Evolutionary conservation across 108 stramenopile species (phyloP).

Genomic region (Discostella pseudostelligera): DNA sequence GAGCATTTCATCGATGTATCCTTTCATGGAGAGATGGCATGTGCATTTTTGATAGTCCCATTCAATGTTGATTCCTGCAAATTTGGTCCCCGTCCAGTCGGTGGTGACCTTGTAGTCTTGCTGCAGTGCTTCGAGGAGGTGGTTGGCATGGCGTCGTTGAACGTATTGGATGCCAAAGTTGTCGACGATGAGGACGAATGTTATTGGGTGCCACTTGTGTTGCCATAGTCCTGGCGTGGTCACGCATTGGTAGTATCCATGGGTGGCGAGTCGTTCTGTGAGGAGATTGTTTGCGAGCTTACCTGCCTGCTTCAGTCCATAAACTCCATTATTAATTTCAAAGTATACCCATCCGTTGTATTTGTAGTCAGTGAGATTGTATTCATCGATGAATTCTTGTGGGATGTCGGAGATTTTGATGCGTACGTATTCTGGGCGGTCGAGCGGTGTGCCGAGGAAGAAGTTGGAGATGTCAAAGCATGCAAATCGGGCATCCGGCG

Average conservation of each 20-base stretch:
- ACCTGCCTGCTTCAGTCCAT: slow-evolving; percentile 51
- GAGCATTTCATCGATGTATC: slow-evolving; percentile 44
- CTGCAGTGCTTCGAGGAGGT: slow-evolving; percentile 35
- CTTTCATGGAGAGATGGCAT: slow-evolving; percentile 46
- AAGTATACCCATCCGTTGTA: slow-evolving; percentile 23
- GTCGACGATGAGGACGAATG: slow-evolving; percentile 55
- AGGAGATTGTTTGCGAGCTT: slow-evolving; percentile 37
- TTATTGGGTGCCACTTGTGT: slow-evolving; percentile 27
- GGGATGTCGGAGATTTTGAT: slow-evolving; percentile 33
- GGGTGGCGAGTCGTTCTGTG: slow-evolving; percentile 3
- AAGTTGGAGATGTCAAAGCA: slow-evolving; percentile 55
- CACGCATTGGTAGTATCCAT: slow-evolving; percentile 28
- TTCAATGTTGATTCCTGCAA: slow-evolving; percentile 37
- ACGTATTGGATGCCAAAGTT: slow-evolving; percentile 57
- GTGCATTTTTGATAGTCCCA: slow-evolving; percentile 44
- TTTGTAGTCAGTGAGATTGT: slow-evolving; percentile 11
- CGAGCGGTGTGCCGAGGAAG: slow-evolving; percentile 43
- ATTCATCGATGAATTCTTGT: slow-evolving; percentile 27
- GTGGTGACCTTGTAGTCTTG: slow-evolving; percentile 19
- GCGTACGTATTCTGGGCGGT: slow-evolving; percentile 40
- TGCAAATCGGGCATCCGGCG: slow-evolving; percentile 23
- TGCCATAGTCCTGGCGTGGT: slow-evolving; percentile 14
- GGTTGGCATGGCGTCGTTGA: slow-evolving; percentile 32
- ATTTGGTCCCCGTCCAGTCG: slow-evolving; percentile 30
- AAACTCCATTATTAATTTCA: slow-evolving; percentile 41